Evolutionary conservation across 73 alveolate species (phyloP).

Genomic region (Tetrahymena malaccensis): DNA sequence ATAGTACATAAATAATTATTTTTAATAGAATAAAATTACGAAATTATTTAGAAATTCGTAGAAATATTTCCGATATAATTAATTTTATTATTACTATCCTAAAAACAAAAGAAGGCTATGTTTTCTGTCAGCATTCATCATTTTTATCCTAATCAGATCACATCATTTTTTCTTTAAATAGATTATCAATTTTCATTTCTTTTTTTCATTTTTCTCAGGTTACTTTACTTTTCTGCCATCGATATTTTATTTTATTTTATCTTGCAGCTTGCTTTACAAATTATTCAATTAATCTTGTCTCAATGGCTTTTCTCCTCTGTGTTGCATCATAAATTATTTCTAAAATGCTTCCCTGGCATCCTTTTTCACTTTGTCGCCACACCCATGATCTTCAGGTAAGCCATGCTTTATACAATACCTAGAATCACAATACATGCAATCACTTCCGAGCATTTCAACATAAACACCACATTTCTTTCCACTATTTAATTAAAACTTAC

Average conservation of each 20-base stretch:
- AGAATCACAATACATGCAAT: conserved; percentile 33
- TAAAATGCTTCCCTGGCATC: conserved; percentile 1
- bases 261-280: background rate
- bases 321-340: background rate
- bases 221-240: background rate
- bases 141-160: background rate
- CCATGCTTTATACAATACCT: conserved; percentile 36
- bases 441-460: background rate
- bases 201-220: background rate
- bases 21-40: background rate
- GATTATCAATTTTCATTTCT: background rate
- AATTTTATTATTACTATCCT: too few species aligned
- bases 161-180: background rate
- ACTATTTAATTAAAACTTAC: background rate
- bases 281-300: background rate
- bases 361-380: conserved; percentile 45
- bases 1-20: background rate
- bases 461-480: conserved; percentile 3
- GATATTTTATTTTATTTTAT: background rate
- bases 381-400: conserved; percentile 58
- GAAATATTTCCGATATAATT: background rate
- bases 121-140: background rate
- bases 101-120: background rate
- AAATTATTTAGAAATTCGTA: background rate
- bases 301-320: background rate